Evolutionary conservation across 495 filamentous ascomycete species (phyloP).

Genomic region (Rusavskia elegans): DNA sequence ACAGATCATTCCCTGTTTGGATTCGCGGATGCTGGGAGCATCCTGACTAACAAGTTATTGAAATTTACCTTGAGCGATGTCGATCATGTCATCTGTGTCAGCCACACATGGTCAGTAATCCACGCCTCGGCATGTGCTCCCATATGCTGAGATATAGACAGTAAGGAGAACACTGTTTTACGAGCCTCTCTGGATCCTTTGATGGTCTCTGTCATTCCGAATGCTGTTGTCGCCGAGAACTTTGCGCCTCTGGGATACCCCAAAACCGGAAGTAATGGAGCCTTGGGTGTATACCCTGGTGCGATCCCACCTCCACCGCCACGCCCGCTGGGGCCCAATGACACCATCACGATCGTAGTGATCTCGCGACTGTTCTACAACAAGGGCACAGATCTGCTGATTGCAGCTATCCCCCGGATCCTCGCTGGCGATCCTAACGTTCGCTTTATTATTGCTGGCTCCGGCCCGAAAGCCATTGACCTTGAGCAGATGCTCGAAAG

Average conservation of each 20-base stretch:
- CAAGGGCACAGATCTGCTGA: conserved; percentile 90
- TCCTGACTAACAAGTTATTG: conserved; percentile 87
- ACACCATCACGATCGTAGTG: conserved; percentile 89
- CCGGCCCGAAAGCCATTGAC: conserved; percentile 91
- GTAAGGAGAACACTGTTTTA: conserved; percentile 96
- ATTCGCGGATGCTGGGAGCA: conserved; percentile 91
- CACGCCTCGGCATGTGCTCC: background rate
- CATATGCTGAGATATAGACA: conserved; percentile 17
- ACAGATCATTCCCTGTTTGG: conserved; percentile 97
- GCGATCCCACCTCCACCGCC: conserved; percentile 21
- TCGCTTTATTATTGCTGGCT: conserved; percentile 91
- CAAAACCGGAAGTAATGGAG: conserved; percentile 18
- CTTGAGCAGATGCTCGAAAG: conserved; percentile 95
- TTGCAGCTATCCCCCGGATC: conserved; percentile 86
- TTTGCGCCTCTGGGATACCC: conserved; percentile 53
- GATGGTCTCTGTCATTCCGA: conserved; percentile 95
- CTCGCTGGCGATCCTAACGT: conserved; percentile 78
- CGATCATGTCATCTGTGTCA: conserved; percentile 95
- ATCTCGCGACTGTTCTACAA: conserved; percentile 98
- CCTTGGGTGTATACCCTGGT: conserved; percentile 22
- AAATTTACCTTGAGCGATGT: conserved; percentile 96
- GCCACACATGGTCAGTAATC: conserved; percentile 71
- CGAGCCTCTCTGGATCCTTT: conserved; percentile 86
- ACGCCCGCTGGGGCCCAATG: conserved; percentile 52
- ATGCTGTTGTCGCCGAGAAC: conserved; percentile 92